Conservation (phyloP, 2,329 filamentous ascomycete species). For the Aspergillus ibericus region DNA sequence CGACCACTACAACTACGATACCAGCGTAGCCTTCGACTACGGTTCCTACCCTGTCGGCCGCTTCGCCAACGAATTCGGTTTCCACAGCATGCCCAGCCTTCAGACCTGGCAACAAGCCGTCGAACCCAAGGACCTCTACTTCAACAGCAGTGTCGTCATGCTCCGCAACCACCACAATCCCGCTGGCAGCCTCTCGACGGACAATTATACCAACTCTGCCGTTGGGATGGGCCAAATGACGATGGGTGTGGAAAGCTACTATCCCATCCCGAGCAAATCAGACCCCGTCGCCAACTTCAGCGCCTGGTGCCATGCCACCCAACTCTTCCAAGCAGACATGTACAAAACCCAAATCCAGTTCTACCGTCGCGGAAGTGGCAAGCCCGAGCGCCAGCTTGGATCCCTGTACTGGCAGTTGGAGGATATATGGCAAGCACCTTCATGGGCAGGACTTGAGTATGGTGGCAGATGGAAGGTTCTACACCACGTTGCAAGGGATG, state of each 20-base stretch:
- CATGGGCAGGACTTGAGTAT: slow-evolving; percentile 65
- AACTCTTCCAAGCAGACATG: slow-evolving; percentile 65
- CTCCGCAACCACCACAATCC: slow-evolving; percentile 63
- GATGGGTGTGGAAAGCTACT: slow-evolving; percentile 55
- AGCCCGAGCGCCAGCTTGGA: slow-evolving; percentile 59
- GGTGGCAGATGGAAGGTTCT: slow-evolving; percentile 64
- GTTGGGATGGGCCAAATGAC: slow-evolving; percentile 58
- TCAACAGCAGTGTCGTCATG: slow-evolving; percentile 58
- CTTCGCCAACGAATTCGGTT: slow-evolving; percentile 66
- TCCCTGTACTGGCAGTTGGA: slow-evolving; percentile 66
- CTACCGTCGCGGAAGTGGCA: slow-evolving; percentile 60
- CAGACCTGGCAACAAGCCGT: slow-evolving; percentile 60
- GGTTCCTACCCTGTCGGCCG: slow-evolving; percentile 58
- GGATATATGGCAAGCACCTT: slow-evolving; percentile 65
- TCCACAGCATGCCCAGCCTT: slow-evolving; percentile 62
- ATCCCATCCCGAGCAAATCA: slow-evolving; percentile 56
- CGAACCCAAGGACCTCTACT: slow-evolving; percentile 51
- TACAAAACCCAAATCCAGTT: slow-evolving; percentile 62
- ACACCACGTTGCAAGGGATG: slow-evolving; percentile 59
- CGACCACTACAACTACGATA: slow-evolving; percentile 61
- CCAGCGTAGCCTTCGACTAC: slow-evolving; percentile 54
- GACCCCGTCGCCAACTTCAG: slow-evolving; percentile 60
- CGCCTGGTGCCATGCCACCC: slow-evolving; percentile 62
- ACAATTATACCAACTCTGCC: slow-evolving; percentile 42
- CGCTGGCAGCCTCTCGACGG: slow-evolving; percentile 48